Evolutionary conservation across 1,284 basidiomycete species (phyloP).

Genomic region (Moesziomyces parantarcticus): DNA sequence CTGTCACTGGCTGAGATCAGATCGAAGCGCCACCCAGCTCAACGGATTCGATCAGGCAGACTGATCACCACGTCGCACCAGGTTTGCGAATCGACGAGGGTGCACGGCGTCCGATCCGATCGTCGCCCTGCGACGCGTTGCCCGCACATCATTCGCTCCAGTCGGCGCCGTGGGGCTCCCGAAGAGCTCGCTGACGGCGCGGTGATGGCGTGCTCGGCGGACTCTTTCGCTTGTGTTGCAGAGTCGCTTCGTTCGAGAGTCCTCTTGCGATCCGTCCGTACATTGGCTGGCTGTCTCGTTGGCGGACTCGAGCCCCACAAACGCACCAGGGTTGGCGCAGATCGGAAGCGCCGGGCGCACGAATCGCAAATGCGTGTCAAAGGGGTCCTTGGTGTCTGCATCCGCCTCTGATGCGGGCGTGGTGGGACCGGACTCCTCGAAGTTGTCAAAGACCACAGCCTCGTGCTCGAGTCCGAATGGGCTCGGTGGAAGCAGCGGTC

Average conservation of each 20-base stretch:
- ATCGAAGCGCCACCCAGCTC: neutral
- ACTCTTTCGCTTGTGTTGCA: constrained; percentile 9
- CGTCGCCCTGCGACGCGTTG: constrained; percentile 32
- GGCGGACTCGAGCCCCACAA: constrained; percentile 16
- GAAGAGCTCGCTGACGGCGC: constrained; percentile 26
- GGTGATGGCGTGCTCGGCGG: constrained; percentile 26
- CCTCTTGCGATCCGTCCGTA: constrained; percentile 7
- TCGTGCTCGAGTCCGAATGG: constrained; percentile 26
- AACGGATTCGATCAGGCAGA: constrained; percentile 2
- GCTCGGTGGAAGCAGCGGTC: neutral
- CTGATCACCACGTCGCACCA: constrained; percentile 6
- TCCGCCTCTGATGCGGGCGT: constrained; percentile 19
- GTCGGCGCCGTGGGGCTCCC: neutral
- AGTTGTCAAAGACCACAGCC: constrained; percentile 45
- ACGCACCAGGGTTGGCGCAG: constrained; percentile 28
- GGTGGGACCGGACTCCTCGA: constrained; percentile 30
- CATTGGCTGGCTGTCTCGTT: constrained; percentile 2
- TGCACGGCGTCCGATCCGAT: constrained; percentile 21
- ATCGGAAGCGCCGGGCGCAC: constrained; percentile 36
- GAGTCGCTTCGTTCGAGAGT: neutral
- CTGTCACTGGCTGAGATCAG: too few relatives aligned
- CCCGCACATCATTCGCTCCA: constrained; percentile 1
- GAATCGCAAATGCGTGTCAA: constrained; percentile 34
- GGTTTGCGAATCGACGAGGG: constrained; percentile 14
- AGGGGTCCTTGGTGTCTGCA: constrained; percentile 16